Evolutionary conservation across 1,139 yeast species (phyloP).

Genomic region (Blastobotrys indianensis): DNA sequence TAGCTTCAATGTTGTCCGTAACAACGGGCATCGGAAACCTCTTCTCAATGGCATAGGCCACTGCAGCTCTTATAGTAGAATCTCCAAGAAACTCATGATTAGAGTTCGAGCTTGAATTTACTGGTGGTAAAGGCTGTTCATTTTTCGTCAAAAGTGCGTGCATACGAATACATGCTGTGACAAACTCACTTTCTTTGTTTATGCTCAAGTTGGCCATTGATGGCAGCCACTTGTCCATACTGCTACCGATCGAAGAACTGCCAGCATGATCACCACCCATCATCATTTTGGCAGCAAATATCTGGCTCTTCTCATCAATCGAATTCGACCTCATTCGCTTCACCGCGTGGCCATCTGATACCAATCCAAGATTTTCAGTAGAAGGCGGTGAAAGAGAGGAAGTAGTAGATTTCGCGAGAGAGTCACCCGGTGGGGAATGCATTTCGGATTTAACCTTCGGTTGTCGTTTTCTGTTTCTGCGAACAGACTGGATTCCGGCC

Average conservation of each 20-base stretch:
- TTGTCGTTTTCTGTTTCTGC: slow-evolving; percentile 60
- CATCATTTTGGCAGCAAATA: too few species aligned
- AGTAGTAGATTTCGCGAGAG: background rate
- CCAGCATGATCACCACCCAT: too few species aligned
- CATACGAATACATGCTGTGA: slow-evolving; percentile 12
- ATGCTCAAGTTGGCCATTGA: slow-evolving; percentile 11
- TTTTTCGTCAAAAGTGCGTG: slow-evolving; percentile 8
- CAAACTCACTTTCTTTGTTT: slow-evolving; percentile 5
- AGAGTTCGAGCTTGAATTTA: background rate
- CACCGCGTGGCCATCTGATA: background rate
- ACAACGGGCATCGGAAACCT: slow-evolving; percentile 2
- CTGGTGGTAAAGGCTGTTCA: slow-evolving; percentile 6
- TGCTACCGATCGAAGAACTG: background rate
- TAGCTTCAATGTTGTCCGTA: background rate
- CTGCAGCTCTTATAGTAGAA: slow-evolving; percentile 47
- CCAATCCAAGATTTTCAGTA: background rate
- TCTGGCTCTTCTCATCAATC: too few species aligned
- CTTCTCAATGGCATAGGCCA: slow-evolving; percentile 53
- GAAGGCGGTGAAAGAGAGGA: background rate
- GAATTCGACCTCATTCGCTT: slow-evolving; percentile 3
- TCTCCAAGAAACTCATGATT: slow-evolving; percentile 54
- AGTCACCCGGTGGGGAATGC: too few species aligned
- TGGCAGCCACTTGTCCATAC: slow-evolving; percentile 7
- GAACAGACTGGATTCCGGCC: slow-evolving; percentile 82
- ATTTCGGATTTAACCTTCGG: slow-evolving; percentile 22